Evolutionary conservation across 345 rosid genomes (phyloP), one percentile per base, ranked within the genome.

Genomic region (Gossypium ekmanianum): DNA sequence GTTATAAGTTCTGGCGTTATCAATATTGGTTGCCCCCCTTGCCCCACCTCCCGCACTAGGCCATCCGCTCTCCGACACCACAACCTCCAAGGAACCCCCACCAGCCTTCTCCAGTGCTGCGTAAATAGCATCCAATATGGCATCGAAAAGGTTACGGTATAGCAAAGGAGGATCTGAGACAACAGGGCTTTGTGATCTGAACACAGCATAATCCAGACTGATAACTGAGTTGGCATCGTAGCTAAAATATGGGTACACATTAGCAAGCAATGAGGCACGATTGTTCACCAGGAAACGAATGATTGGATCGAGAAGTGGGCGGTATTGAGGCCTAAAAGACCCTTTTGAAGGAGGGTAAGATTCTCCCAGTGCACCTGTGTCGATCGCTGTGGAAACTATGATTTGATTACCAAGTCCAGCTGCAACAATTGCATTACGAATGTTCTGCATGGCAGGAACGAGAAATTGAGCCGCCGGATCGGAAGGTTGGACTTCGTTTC

Each of bases 401-500:
- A 83, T 75, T 20, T 66, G 81, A 66, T 61, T 66, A 1, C 69
- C 75, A 3, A 80, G 85, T 3, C 84, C 81, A 2, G 79, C 82
- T 45, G 17, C 10, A 17, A 12, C 16, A 43, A 85, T 5, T 1
- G 82, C 79, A 7, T 50, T 74, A 10, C 51, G 82, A 16, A 82
- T 75, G 39, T 85, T 85, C 41, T 51, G 52, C 78, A 85, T 78
- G 29, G 84, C 85, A 0, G 74, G 85, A 43, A 78, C 79, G 12
- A 82, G 69, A 14, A 44, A 86, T 4, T 48, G 80, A 3, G 90
- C 81, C 4, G 0, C 57, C 0, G 61, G 1, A 67, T 80, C 72
- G 0, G 41, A 62, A 4, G 82, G 82, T 24, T 81, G 39, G 13
- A 85, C 80, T 74, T 91, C 94, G 9, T 91, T 91, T 22, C 94